Evolutionary conservation across 169 alveolate genomes (phyloP), one percentile per base, ranked within the genome.

Genomic region (Eimeria maxima): DNA sequence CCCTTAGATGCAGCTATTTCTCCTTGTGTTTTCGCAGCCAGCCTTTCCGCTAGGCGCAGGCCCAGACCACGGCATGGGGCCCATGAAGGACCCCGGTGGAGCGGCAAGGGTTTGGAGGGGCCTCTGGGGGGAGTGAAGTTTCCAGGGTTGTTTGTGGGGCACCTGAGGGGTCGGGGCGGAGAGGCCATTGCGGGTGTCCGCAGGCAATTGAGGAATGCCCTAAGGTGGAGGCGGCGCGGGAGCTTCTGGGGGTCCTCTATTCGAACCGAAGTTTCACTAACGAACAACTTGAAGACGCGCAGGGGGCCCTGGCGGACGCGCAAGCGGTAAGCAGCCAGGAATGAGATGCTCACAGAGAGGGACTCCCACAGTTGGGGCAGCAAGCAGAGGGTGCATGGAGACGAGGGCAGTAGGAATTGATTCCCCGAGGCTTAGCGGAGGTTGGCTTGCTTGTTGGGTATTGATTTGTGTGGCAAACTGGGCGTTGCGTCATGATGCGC

Each of bases 181-280:
- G 6, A 20, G 84, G 27, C 29, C 18, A 16, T 13, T 73, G 84
- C 8, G 47, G 65, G 67, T 84, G 53, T 84, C 42, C 55, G 47
- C 76, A 84, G 92, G 92, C 92, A 20, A 84, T 84, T 69, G 92
- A 84, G 57, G 92, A 53, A 22, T 84, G 92, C 92, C 92, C 92
- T 11, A 53, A 57, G 55, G 92, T 57, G 92, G 78, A n/a, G 55
- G 76, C 78, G 11, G 76, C 76, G 55, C 57, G 92, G 78, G 92
- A 84, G 53, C 92, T 84, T 57, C 57, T 84, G 78, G 92, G 78
- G 4, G 76, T 84, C 44, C 74, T 84, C 44, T 84, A 55, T 44
- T 84, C 92, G 44, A 84, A 84, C 29, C 73, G 92, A 44, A 84
- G 92, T n/a, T 84, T 84, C 55, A 53, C 92, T 5, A 16, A 84